phyloP scores from a whole-genome alignment of 345 rosid genomes.

The Rhodomyrtus tomentosa region DNA sequence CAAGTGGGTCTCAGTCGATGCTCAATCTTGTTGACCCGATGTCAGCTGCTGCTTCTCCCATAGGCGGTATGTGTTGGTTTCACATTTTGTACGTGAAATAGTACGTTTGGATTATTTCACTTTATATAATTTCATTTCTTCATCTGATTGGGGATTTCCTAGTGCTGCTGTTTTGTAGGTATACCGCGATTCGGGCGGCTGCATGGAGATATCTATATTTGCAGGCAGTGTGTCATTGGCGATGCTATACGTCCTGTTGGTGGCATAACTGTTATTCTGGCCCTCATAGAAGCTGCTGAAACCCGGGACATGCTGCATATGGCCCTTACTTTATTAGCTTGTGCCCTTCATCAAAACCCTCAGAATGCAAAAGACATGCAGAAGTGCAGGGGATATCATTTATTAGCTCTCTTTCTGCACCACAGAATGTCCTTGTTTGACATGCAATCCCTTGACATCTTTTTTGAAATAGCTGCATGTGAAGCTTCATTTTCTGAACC shows the following conservation, averaged over 20 bases:
- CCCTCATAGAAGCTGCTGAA: slow-evolving; percentile 93
- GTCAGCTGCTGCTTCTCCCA: slow-evolving; percentile 99
- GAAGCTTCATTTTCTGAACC: slow-evolving; percentile 98
- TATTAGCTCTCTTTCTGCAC: slow-evolving; percentile 87
- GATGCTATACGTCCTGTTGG: slow-evolving; percentile 86
- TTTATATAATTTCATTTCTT: neutral
- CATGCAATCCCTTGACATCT: slow-evolving; percentile 91
- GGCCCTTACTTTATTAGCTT: slow-evolving; percentile 84
- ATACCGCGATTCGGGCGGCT: slow-evolving; percentile 98
- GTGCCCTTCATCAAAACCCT: slow-evolving; percentile 93
- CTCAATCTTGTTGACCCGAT: slow-evolving; percentile 96
- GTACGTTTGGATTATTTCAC: neutral
- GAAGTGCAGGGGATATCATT: slow-evolving; percentile 92
- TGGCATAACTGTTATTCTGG: slow-evolving; percentile 78
- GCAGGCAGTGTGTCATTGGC: slow-evolving; percentile 86
- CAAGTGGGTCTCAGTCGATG: slow-evolving; percentile 71
- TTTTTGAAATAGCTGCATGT: slow-evolving; percentile 98
- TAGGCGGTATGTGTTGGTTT: slow-evolving; percentile 55
- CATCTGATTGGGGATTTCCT: neutral
- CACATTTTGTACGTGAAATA: neutral
- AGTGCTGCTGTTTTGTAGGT: slow-evolving; percentile 26
- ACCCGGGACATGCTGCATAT: slow-evolving; percentile 95
- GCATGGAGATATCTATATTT: slow-evolving; percentile 67
- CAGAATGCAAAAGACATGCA: slow-evolving; percentile 97
- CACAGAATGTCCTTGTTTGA: slow-evolving; percentile 83